phyloP scores from a whole-genome alignment of 345 rosid species.

The Linum usitatissimum region DNA sequence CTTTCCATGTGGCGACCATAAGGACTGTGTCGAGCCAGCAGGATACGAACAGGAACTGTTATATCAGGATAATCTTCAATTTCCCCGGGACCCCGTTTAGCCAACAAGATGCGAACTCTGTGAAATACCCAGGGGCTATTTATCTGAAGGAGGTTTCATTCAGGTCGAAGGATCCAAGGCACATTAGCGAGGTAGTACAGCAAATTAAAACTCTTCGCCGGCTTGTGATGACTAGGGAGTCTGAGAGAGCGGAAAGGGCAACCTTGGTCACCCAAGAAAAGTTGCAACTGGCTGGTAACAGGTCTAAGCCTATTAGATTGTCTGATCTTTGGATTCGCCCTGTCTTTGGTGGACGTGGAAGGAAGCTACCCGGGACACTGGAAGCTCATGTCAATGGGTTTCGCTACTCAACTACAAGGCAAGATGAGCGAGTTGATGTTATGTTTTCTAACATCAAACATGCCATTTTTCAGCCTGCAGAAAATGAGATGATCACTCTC shows the following conservation, averaged over 20 bases:
- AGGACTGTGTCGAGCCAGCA: constrained; percentile 88
- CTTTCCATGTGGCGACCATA: constrained; percentile 83
- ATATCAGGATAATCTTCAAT: constrained; percentile 70
- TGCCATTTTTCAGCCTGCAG: constrained; percentile 92
- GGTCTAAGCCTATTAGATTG: constrained; percentile 75
- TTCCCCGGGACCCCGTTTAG: constrained; percentile 82
- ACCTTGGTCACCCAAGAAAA: constrained; percentile 84
- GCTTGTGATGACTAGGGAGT: constrained; percentile 72
- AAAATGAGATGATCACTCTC: constrained; percentile 84
- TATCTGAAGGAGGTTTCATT: constrained; percentile 80
- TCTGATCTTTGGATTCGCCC: constrained; percentile 87
- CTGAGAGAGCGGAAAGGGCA: constrained; percentile 89
- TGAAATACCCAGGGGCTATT: constrained; percentile 62
- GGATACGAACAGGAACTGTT: constrained; percentile 69
- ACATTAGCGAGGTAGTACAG: constrained; percentile 79
- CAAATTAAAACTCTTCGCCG: constrained; percentile 66
- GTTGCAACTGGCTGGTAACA: constrained; percentile 73
- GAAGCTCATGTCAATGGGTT: constrained; percentile 86
- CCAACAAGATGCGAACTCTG: constrained; percentile 60
- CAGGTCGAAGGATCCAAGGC: constrained; percentile 86
- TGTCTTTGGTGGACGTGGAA: constrained; percentile 73
- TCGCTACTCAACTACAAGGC: constrained; percentile 64
- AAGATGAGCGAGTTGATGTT: constrained; percentile 74
- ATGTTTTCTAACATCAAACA: constrained; percentile 82
- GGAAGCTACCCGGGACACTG: constrained; percentile 74